phyloP scores from a whole-genome alignment of 2,329 filamentous ascomycete species.

The Didymosphaeria variabile region DNA sequence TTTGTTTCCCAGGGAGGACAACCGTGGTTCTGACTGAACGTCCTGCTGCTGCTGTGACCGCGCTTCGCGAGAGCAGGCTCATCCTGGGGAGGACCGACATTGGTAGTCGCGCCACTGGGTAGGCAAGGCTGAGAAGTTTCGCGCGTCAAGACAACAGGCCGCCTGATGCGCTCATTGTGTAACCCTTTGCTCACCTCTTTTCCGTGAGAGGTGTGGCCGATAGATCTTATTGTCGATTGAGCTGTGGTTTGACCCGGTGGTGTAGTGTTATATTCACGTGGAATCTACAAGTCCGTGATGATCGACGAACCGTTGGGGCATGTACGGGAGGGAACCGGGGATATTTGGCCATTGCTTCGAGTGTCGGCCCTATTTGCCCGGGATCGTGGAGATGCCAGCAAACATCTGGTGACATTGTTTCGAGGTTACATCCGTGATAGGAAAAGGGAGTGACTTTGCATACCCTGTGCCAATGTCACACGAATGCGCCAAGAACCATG shows the following conservation, averaged over 20 bases:
- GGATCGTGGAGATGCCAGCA: background rate
- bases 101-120: background rate
- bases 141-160: background rate
- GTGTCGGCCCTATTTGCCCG: background rate
- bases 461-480: background rate
- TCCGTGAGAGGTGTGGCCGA: conserved; percentile 2
- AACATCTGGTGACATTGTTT: background rate
- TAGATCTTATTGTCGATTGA: background rate
- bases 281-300: background rate
- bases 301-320: no score
- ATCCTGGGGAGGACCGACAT: conserved; percentile 3
- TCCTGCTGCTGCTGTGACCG: conserved; percentile 1
- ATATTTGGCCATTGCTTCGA: no score
- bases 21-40: background rate
- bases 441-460: background rate
- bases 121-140: conserved; percentile 9
- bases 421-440: background rate
- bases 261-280: background rate
- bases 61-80: background rate
- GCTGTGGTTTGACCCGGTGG: background rate
- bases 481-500: no score
- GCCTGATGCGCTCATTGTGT: conserved; percentile 6
- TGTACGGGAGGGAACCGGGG: no score
- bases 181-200: background rate
- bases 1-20: background rate